These are phyloP conservation scores for Dothideomycetes sp. DNA, from an alignment of 2,329 filamentous ascomycete genomes.

Conservation along the genomic window DNA sequence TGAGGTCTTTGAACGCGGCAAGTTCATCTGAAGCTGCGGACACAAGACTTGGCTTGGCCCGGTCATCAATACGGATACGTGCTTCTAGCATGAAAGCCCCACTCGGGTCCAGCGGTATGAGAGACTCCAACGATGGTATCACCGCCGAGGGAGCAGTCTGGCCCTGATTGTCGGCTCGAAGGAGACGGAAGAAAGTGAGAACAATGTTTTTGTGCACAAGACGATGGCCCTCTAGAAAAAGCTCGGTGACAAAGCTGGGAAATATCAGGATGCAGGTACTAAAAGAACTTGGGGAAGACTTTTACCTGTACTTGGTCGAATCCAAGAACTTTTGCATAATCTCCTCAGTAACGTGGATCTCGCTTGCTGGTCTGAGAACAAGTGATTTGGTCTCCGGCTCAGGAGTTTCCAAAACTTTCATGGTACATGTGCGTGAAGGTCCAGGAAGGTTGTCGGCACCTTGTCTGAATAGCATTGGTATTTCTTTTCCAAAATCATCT, in stretches of 20 bases:
- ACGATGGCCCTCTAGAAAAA: conserved; percentile 44
- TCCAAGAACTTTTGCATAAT: conserved; percentile 1
- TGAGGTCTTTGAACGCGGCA: conserved; percentile 40
- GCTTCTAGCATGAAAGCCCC: conserved; percentile 49
- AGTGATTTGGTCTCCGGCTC: conserved; percentile 11
- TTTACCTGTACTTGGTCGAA: conserved; percentile 4
- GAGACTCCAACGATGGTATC: conserved; percentile 32
- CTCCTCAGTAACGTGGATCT: neutral
- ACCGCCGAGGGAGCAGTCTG: conserved; percentile 20
- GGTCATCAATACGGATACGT: conserved; percentile 45
- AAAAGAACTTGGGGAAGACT: neutral
- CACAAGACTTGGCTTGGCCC: conserved; percentile 41
- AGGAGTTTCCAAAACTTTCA: conserved; percentile 8
- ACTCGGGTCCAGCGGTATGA: conserved; percentile 43
- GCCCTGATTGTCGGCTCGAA: conserved; percentile 27
- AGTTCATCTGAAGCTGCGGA: conserved; percentile 45
- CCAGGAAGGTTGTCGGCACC: conserved; percentile 10
- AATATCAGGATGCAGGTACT: conserved; percentile 14
- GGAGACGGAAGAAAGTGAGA: conserved; percentile 44
- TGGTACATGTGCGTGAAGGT: conserved; percentile 4
- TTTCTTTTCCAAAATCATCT: conserved; percentile 22
- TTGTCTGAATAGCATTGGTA: neutral
- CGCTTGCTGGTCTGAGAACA: conserved; percentile 7
- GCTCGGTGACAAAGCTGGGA: conserved; percentile 45
- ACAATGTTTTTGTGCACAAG: conserved; percentile 48